Base-by-base conservation (phyloP, 2,329 filamentous ascomycete genomes). In the Didymellaceae sp. region DNA sequence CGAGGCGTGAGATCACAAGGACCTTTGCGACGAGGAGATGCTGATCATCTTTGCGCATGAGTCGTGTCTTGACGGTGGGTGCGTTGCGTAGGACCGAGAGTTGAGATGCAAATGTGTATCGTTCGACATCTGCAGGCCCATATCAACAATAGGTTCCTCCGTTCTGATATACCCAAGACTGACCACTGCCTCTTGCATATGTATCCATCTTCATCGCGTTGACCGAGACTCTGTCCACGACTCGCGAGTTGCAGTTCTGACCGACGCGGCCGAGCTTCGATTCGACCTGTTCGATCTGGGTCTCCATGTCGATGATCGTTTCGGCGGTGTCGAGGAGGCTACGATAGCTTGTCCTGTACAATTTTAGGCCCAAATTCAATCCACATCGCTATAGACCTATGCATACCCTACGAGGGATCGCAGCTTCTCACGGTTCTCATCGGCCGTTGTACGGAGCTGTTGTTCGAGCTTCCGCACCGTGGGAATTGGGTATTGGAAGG, bases 271-370 rank as follows among this genome's bases (percentile, higher is more conserved):
- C 82, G 42, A 97, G 80, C 28, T 86, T 83, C 5, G 80, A 77
- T 72, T 96, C 91, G 13, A 91, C 87, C 10, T 79, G 77, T 54
- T 87, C 83, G 76, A 94, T 93, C 68, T 93, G 86, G 30, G 75
- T 75, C 60, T 90, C 88, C 90, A 97, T 96, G 54, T 86, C 83
- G 45, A 97, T 88, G 60, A 97, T 97, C n/a, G 87, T 87, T 75
- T 97, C 92, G 45, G 93, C 93, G 0, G 93, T 97, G 43, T 90
- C 90, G 20, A 97, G 85, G 7, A 97, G 85, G 64, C 94, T 90
- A 61, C 93, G 89, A 74, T 97, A 97, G 66, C 84, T 83, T 62
- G 82, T 78, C 16, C 83, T 86, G 60, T 14, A 31, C 6, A n/a
- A 6, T 17, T 17, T 61, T 17, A 62, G 50, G 13, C 16, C 11